phyloP scores from a whole-genome alignment of 163 green algal genomes.

The Prototheca wickerhamii region DNA sequence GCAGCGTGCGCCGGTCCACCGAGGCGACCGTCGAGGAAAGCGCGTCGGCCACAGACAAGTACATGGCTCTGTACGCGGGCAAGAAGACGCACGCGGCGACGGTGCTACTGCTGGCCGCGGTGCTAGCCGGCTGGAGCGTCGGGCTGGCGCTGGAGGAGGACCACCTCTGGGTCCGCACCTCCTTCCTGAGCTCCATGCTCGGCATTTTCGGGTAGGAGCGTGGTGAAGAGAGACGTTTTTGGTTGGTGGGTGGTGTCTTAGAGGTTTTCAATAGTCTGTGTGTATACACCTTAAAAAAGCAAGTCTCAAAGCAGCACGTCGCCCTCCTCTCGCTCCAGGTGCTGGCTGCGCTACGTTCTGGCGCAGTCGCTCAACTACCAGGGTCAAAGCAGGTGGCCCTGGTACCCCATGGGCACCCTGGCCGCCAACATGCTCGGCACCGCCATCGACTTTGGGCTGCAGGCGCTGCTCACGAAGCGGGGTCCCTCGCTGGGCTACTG shows the following conservation, averaged over 20 bases:
- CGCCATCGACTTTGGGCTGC: conserved; percentile 33
- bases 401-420: conserved; percentile 59
- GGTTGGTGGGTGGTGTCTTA: no score
- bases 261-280: no score
- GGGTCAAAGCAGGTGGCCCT: conserved; percentile 26
- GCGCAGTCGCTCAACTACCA: conserved; percentile 43
- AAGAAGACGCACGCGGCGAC: conserved; percentile 11
- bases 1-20: no score
- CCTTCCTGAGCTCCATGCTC: conserved; percentile 17
- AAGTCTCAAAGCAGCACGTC: no score
- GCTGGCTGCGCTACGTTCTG: conserved; percentile 47
- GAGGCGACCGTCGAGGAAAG: not conserved
- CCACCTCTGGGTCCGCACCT: conserved; percentile 20
- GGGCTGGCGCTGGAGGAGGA: conserved; percentile 9
- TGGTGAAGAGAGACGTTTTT: not conserved
- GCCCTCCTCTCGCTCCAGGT: conserved; percentile 4
- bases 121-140: conserved; percentile 4
- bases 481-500: conserved; percentile 7
- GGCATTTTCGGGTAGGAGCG: conserved; percentile 16
- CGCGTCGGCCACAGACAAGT: not conserved
- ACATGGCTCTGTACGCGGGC: not conserved
- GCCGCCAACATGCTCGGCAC: conserved; percentile 54
- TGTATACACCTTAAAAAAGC: not conserved
- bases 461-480: conserved; percentile 6
- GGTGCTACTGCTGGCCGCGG: conserved; percentile 3